phyloP scores from a whole-genome alignment of 257 asterid species.

The Mentha longifolia region DNA sequence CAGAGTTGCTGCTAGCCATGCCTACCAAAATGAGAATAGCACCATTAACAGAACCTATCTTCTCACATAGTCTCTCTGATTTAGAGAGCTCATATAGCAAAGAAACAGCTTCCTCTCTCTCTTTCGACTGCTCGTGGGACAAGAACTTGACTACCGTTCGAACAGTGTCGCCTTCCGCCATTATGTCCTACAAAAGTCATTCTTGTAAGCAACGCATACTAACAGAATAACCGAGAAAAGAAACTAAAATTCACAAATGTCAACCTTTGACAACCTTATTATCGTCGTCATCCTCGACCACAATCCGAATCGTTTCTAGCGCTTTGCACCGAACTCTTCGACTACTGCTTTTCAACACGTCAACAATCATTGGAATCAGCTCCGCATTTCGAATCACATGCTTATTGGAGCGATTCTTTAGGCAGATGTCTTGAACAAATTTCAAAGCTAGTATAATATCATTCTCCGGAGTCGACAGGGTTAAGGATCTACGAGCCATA shows the following conservation, averaged over 20 bases:
- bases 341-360: conserved; percentile 67
- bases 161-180: conserved; percentile 91
- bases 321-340: conserved; percentile 77
- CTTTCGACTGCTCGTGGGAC: conserved; percentile 74
- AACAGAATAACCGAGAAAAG: conserved; percentile 21
- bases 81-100: conserved; percentile 89
- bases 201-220: conserved; percentile 21
- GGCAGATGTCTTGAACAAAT: conserved; percentile 70
- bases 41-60: conserved; percentile 85
- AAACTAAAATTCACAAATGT: conserved; percentile 26
- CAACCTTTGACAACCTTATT: conserved; percentile 80
- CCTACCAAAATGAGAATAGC: conserved; percentile 87
- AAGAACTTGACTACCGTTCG: conserved; percentile 84
- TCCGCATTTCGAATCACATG: conserved; percentile 67
- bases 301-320: conserved; percentile 80
- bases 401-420: conserved; percentile 63
- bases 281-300: conserved; percentile 82
- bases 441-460: conserved; percentile 73
- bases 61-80: conserved; percentile 70
- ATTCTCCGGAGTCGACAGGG: conserved; percentile 57
- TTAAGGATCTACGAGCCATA: conserved; percentile 74
- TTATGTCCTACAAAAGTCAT: conserved; percentile 66
- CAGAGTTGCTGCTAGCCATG: conserved; percentile 94
- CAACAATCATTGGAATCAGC: conserved; percentile 83
- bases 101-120: conserved; percentile 88